phyloP scores from a whole-genome alignment of 306 rosid species.

The Astragalus membranaceus region DNA sequence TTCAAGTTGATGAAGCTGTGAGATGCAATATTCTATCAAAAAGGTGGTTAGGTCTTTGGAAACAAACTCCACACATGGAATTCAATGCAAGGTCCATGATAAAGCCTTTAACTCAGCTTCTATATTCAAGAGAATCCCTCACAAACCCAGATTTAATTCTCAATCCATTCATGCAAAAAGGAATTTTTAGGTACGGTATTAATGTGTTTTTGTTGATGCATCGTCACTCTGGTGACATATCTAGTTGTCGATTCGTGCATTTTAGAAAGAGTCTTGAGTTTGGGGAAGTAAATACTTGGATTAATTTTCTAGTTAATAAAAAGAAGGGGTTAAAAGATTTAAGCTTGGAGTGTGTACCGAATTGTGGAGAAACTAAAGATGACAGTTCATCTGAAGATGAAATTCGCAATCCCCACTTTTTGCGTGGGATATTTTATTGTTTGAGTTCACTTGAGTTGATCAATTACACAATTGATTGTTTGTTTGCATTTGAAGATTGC shows the following conservation, averaged over 20 bases:
- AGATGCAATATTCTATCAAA: conserved; percentile 16
- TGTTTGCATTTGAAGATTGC: background rate
- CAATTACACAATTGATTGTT: background rate
- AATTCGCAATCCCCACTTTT: background rate
- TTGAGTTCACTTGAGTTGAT: background rate
- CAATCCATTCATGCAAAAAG: background rate
- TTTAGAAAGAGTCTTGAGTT: background rate
- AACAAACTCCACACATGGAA: background rate
- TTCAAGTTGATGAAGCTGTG: background rate
- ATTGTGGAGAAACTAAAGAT: background rate
- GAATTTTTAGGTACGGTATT: background rate
- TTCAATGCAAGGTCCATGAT: background rate
- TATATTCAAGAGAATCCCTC: background rate
- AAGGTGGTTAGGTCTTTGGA: background rate
- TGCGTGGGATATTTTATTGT: background rate
- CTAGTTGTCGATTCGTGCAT: background rate
- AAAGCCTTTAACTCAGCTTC: background rate
- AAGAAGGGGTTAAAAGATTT: background rate
- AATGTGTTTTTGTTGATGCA: background rate
- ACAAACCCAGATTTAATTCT: background rate
- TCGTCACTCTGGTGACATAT: background rate
- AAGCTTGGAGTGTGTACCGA: background rate
- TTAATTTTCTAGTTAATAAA: background rate
- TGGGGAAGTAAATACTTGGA: background rate
- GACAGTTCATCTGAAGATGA: background rate